phyloP scores from a whole-genome alignment of 2,329 filamentous ascomycete genomes.

The Aureobasidium sp. region DNA sequence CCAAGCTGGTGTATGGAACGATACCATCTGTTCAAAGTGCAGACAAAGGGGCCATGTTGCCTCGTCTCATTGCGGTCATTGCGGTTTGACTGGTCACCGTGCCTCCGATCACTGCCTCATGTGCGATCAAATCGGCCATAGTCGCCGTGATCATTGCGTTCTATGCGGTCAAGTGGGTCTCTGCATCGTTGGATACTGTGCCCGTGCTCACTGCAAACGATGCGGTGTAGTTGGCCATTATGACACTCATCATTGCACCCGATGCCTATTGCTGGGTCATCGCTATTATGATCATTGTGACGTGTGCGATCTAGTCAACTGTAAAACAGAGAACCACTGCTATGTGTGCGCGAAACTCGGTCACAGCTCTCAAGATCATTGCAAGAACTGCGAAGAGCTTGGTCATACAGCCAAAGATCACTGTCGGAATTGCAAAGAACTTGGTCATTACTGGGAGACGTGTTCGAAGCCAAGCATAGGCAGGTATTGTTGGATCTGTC shows the following conservation, averaged over 20 bases:
- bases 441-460: neutral
- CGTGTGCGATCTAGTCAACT: neutral
- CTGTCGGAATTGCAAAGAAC: neutral
- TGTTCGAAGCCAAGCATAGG: neutral
- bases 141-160: neutral
- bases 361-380: neutral
- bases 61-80: neutral
- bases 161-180: neutral
- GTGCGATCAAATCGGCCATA: neutral
- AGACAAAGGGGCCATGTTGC: neutral
- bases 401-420: neutral
- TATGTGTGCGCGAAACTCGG: neutral
- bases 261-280: neutral
- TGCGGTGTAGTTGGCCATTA: neutral
- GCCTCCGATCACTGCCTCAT: neutral
- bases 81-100: neutral
- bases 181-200: neutral
- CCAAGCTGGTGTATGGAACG: neutral
- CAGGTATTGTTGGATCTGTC: neutral
- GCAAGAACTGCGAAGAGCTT: neutral
- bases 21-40: neutral
- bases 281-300: neutral
- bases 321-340: neutral
- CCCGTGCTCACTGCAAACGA: neutral
- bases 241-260: neutral